Evolutionary conservation across 2,329 filamentous ascomycete species (phyloP), one percentile per base, ranked within the genome.

Genomic region (Davidsoniella australis): DNA sequence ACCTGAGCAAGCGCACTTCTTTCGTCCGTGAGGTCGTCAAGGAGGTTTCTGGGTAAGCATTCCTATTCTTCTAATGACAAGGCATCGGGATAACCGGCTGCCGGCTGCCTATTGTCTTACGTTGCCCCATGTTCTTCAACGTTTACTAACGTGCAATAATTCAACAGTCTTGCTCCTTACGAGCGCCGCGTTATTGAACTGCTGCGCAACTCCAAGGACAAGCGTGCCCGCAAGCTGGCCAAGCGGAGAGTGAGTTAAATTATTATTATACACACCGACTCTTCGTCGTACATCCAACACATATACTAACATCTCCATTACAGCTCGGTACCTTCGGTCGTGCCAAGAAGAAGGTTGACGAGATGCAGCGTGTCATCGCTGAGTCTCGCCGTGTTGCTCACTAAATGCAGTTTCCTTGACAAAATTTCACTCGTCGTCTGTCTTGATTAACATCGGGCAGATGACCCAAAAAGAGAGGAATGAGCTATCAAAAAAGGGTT

Each of bases 291-390:
- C 3, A 10, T 12, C 10, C 33, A 39, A 46, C 12, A 18, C 2
- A 12, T 33, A 36, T 16, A 53, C 61, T 63, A 54, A 63, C 57
- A 51, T 23, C 29, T 33, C 29, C 3, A 51, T 26, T 50, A 52
- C 57, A 91, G 83, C 88, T 98, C 76, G 91, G 91, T 68, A 96
- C 91, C 62, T 96, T 96, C 72, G 85, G 85, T 66, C 89, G 91
- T 70, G 89, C 89, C 66, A 98, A 98, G 89, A 82, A 78, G 69
- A 98, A 98, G 89, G 91, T 98, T 61, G 91, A 98, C 68, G 89
- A 96, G 76, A 86, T 98, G 74, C 85, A 87, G 74, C 80, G 85
- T 64, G 85, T 98, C 71, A 98, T 98, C 67, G 86, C 89, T 64
- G 91, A 96, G 76, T 82, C 88, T 67, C 88, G 89, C 72, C 70